Conservation (phyloP, 2,329 filamentous ascomycete genomes). For the Pseudogymnoascus sp. region DNA sequence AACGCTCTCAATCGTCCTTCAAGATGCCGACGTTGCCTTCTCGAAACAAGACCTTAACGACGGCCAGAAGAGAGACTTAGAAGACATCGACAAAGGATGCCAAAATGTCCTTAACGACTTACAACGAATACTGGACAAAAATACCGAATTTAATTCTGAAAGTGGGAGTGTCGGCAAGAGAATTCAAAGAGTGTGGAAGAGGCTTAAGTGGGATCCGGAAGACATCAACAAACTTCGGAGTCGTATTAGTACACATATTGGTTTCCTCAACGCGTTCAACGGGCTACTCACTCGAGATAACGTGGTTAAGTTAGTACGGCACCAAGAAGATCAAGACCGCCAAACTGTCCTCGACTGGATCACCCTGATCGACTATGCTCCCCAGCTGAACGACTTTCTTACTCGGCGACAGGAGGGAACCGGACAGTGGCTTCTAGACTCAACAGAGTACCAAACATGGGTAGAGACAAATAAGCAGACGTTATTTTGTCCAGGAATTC, state of each 20-base stretch:
- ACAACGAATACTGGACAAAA: constrained; percentile 12
- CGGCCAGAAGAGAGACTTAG: constrained; percentile 18
- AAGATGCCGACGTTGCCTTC: constrained; percentile 20
- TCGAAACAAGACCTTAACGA: constrained; percentile 13
- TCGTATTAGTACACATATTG: constrained; percentile 23
- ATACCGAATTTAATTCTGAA: constrained; percentile 11
- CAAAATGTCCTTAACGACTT: constrained; percentile 15
- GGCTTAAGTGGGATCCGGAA: too few relatives aligned
- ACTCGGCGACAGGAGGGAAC: constrained; percentile 12
- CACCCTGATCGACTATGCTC: not conserved
- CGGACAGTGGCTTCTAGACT: constrained; percentile 16
- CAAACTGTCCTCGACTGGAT: not conserved
- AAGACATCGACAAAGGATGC: constrained; percentile 15
- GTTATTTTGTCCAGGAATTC: too few relatives aligned
- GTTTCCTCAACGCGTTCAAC: constrained; percentile 15
- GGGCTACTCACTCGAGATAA: constrained; percentile 9
- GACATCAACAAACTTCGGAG: constrained; percentile 17
- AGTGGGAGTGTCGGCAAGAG: constrained; percentile 10
- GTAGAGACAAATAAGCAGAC: constrained; percentile 8
- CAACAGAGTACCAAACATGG: constrained; percentile 13
- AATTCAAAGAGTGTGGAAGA: too few relatives aligned
- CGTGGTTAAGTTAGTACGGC: constrained; percentile 12
- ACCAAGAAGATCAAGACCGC: constrained; percentile 8
- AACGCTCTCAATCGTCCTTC: constrained; percentile 19
- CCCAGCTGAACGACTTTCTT: not conserved